Evolutionary conservation across 768 basidiomycete genomes (phyloP), one percentile per base, ranked within the genome.

Genomic region (Tubosaeta sp.): DNA sequence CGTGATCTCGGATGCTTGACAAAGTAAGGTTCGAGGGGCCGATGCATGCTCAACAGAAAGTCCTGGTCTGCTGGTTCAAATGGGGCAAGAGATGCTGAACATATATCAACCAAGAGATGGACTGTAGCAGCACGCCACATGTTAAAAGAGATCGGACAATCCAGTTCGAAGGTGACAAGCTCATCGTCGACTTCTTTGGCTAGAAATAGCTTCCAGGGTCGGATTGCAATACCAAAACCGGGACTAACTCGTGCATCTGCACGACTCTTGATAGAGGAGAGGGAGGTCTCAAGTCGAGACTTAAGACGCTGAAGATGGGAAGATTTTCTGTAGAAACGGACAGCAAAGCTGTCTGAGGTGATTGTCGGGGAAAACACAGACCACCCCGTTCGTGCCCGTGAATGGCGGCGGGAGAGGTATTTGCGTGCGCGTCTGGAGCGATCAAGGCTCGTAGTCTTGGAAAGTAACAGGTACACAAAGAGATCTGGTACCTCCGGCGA

Each of bases 401-500:
- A 29, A 46, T 68, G 63, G 3, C 75, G 71, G 4, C 27, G 9
- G 3, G 52, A 48, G 5, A 79, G 52, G 51, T 80, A 71, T 0
- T 46, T 17, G 41, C 53, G 43, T 12, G 67, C 58, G 17, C 69
- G 50, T 5, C 39, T 26, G 12, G 73, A 64, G 4, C 73, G 64
- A 11, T 50, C 50, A 31, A 79, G 48, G 7, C 54, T 48, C 19
- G 58, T 48, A 5, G 62, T 48, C 49, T 65, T 66, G n/a, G 64
- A 69, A 3, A 82, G 64, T 11, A 82, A 63, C 29, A 82, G 65
- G 0, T 68, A 53, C 22, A 77, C 66, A 17, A 80, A 56, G 26
- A 78, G 59, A 3, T 41, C 45, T 0, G 75, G 68, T 1, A 82
- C 59, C 50, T 78, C 79, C 0, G 79, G 78, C 9, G 76, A 74